Evolutionary conservation across 2,329 filamentous ascomycete genomes (phyloP).

Genomic region (Fusarium zealandicum): DNA sequence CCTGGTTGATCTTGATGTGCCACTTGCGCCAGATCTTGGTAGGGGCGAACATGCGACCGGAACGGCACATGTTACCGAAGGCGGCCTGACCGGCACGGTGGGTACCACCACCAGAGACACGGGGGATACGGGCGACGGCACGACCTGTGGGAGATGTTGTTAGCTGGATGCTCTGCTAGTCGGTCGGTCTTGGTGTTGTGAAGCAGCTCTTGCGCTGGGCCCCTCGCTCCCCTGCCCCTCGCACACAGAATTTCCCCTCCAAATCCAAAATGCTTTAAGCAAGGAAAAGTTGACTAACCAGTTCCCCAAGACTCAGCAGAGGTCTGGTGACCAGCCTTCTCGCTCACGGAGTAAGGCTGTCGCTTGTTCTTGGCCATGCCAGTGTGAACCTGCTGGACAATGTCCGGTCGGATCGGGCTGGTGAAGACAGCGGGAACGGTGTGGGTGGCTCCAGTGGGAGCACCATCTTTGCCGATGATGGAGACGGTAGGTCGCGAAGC

Average conservation of each 20-base stretch:
- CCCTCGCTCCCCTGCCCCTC: conserved; percentile 1
- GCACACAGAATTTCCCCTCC: conserved; percentile 31
- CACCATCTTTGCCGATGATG: conserved; percentile 95
- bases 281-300: conserved; percentile 67
- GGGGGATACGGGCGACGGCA: conserved; percentile 99
- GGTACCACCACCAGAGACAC: conserved; percentile 99
- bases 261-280: conserved; percentile 1
- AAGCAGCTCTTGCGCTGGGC: background rate
- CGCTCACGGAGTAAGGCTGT: conserved; percentile 98
- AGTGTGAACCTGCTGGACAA: conserved; percentile 98
- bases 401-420: conserved; percentile 96
- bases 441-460: conserved; percentile 86
- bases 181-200: conserved; percentile 4
- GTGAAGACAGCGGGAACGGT: conserved; percentile 97
- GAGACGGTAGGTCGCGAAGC: conserved; percentile 97
- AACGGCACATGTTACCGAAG: conserved; percentile 99
- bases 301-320: conserved; percentile 99
- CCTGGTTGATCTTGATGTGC: conserved; percentile 99
- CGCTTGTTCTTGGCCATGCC: conserved; percentile 99
- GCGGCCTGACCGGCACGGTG: conserved; percentile 99
- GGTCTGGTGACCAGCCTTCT: conserved; percentile 99
- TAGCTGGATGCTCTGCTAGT: conserved; percentile 27
- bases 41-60: conserved; percentile 99
- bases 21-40: conserved; percentile 99
- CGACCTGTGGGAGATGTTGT: conserved; percentile 68